Evolutionary conservation across 768 basidiomycete species (phyloP).

Genomic region (Auricularia cornea): DNA sequence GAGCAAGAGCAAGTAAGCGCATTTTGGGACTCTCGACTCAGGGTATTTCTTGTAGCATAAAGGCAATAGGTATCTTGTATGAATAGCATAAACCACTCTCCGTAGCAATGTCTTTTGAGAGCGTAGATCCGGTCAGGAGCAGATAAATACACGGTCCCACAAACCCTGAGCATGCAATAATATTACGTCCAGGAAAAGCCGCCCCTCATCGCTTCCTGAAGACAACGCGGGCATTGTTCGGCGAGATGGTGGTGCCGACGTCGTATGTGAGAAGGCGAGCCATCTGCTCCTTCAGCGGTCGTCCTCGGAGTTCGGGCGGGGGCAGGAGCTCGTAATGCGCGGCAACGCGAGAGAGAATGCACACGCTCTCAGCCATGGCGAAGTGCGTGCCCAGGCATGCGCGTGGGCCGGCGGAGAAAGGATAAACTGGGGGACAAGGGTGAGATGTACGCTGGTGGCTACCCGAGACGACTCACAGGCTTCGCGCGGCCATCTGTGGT

Average conservation of each 20-base stretch:
- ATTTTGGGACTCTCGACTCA: no score
- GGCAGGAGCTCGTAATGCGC: slow-evolving; percentile 34
- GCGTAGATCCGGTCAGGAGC: no score
- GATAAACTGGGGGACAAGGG: slow-evolving; percentile 24
- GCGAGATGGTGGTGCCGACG: slow-evolving; percentile 28
- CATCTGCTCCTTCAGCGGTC: slow-evolving; percentile 26
- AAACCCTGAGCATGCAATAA: no score
- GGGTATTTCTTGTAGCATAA: no score
- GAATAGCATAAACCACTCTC: no score
- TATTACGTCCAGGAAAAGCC: no score
- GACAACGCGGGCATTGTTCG: slow-evolving; percentile 20
- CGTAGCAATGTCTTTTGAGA: no score
- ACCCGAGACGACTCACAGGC: slow-evolving; percentile 28
- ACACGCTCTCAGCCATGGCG: slow-evolving; percentile 33
- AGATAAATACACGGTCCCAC: no score
- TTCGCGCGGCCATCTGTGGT: slow-evolving; percentile 45
- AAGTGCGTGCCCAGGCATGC: slow-evolving; percentile 45
- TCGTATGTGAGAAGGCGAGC: slow-evolving; percentile 28
- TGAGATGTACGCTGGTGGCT: background rate
- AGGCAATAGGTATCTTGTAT: no score
- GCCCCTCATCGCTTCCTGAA: slow-evolving; percentile 14
- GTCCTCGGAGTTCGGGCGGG: slow-evolving; percentile 26
- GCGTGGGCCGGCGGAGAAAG: slow-evolving; percentile 38
- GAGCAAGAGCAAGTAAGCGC: background rate
- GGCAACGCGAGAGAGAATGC: slow-evolving; percentile 36